These are phyloP conservation scores for Phyllosticta citriasiana DNA, from an alignment of 2,329 filamentous ascomycete species.

Conservation along the genomic window DNA sequence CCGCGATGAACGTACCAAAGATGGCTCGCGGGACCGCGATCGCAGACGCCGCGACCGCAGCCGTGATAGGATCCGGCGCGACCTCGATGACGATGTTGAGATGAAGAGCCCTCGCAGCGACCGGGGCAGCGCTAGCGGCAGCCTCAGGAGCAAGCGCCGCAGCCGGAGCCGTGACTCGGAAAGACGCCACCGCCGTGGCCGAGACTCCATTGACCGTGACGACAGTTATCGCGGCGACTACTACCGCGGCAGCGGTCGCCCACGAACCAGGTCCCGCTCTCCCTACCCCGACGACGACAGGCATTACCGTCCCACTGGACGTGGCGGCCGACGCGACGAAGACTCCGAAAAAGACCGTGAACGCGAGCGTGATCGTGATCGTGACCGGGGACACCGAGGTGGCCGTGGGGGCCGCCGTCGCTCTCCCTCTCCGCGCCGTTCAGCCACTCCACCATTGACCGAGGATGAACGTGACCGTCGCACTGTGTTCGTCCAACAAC, in stretches of 20 bases:
- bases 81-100: slow-evolving; percentile 29
- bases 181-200: slow-evolving; percentile 13
- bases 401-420: slow-evolving; percentile 37
- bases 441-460: slow-evolving; percentile 54
- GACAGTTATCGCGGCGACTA: slow-evolving; percentile 24
- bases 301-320: slow-evolving; percentile 21
- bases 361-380: slow-evolving; percentile 44
- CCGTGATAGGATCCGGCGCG: slow-evolving; percentile 15
- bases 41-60: slow-evolving; percentile 19
- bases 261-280: slow-evolving; percentile 26
- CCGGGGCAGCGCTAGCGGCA: slow-evolving; percentile 28
- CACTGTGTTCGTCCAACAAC: slow-evolving; percentile 96
- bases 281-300: slow-evolving; percentile 26
- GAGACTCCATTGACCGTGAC: slow-evolving; percentile 15
- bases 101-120: slow-evolving; percentile 18
- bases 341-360: slow-evolving; percentile 49
- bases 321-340: slow-evolving; percentile 33
- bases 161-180: slow-evolving; percentile 18
- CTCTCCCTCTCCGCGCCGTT: slow-evolving; percentile 30
- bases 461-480: slow-evolving; percentile 95
- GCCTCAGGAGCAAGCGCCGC: slow-evolving; percentile 21
- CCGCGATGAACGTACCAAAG: slow-evolving; percentile 21
- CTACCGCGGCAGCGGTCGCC: slow-evolving; percentile 27
- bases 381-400: slow-evolving; percentile 44
- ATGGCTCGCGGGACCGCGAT: slow-evolving; percentile 18